phyloP scores from a whole-genome alignment of 805 yeast species.

The Pichia sporocuriosa region DNA sequence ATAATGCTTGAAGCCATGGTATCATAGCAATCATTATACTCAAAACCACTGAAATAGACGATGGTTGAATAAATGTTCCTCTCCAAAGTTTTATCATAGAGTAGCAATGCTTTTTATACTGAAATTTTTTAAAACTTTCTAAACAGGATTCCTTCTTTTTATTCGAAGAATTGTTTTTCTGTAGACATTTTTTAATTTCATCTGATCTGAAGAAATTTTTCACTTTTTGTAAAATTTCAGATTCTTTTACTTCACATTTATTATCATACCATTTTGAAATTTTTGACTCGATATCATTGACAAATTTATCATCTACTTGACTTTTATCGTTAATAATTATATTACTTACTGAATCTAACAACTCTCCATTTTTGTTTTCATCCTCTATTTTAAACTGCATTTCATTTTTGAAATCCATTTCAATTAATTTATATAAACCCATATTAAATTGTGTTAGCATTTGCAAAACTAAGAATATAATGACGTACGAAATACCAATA shows the following conservation, averaged over 20 bases:
- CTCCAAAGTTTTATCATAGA: conserved; percentile 10
- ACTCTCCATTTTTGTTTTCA: neutral
- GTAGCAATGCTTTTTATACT: conserved; percentile 4
- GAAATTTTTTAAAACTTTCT: too few species aligned
- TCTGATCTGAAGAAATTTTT: too few species aligned
- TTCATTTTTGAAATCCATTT: conserved; percentile 54
- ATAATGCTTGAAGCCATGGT: conserved; percentile 75
- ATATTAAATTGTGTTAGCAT: conserved; percentile 63
- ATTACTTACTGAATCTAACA: neutral
- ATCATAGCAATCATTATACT: conserved; percentile 68
- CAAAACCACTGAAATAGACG: conserved; percentile 60
- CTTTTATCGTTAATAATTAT: neutral
- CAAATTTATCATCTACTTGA: too few species aligned
- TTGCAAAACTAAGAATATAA: conserved; percentile 66
- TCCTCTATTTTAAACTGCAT: neutral
- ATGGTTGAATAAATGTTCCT: conserved; percentile 59
- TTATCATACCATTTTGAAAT: too few species aligned
- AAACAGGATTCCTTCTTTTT: too few species aligned
- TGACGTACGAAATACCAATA: conserved; percentile 79
- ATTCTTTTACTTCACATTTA: too few species aligned
- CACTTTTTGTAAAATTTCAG: too few species aligned
- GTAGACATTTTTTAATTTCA: too few species aligned
- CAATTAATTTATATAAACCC: conserved; percentile 69
- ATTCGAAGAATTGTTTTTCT: too few species aligned
- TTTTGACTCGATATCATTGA: too few species aligned